Base-by-base conservation (phyloP, 257 asterid species). In the Nicotiana paniculata region DNA sequence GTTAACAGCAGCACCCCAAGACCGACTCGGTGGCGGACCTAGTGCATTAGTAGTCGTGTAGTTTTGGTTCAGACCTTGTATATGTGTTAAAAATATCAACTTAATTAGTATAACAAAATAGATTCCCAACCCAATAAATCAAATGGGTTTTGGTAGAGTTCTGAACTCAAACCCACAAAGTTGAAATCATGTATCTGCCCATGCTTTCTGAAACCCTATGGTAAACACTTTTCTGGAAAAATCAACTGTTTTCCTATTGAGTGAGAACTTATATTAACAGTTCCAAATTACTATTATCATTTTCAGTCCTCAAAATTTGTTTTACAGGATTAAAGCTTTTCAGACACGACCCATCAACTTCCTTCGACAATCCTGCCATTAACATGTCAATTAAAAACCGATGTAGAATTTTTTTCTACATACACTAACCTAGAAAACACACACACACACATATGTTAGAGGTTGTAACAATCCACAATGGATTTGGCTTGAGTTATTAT, bases 321-420 rank as follows among this genome's bases (percentile, higher is more conserved):
- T 37, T n/a, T 21, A 18, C 8, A 68, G 30, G 32, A 68, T 18
- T 37, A 37, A 68, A 37, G 2, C 54, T 46, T 65, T 84, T 90
- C 48, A 85, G 55, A 82, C 89, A 84, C 53, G 85, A 90, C 85
- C 87, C 92, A 80, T 81, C 84, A 81, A 82, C 91, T 70, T 85
- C 80, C 77, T 88, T 85, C 87, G 81, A 81, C 86, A 90, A 87
- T 39, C 93, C 97, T 90, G 92, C 91, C 96, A 93, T 94, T 83
- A 82, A 21, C 78, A 72, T 84, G 37, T 39, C 33, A 79, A 87
- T 79, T 88, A 88, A 90, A 85, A 82, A 81, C 92, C 92, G 86
- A 90, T 10, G 33, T 15, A 63, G 68, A 24, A 63, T 35, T n/a
- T 74, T 28, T 86, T 28, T 86, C 82, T 64, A 18, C 12, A 81